These are phyloP conservation scores for Saposhnikovia divaricata DNA, from an alignment of 129 eudicot genomes.

Conservation along the genomic window DNA sequence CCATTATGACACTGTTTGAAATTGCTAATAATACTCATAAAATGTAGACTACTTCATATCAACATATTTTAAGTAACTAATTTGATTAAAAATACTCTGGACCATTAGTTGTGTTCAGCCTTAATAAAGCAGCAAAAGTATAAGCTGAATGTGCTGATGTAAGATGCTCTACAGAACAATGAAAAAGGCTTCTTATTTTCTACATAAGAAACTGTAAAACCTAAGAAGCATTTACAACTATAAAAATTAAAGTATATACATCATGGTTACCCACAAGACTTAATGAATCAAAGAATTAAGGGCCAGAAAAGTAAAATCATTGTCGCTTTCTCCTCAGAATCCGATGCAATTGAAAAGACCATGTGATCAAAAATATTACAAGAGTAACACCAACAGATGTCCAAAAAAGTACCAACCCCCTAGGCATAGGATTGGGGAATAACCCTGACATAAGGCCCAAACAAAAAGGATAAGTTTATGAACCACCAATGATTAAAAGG, in stretches of 20 bases:
- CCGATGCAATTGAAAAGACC: slow-evolving; percentile 68
- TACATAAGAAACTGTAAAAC: slow-evolving; percentile 11
- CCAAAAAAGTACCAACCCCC: slow-evolving; percentile 77
- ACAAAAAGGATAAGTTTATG: background rate
- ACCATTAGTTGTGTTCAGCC: background rate
- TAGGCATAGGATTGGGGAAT: slow-evolving; percentile 77
- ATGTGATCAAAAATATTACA: slow-evolving; percentile 38
- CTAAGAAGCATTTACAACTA: slow-evolving; percentile 39
- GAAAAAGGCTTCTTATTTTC: slow-evolving; percentile 21
- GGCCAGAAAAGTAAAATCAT: slow-evolving; percentile 25
- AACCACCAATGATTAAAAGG: background rate
- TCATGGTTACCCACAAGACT: slow-evolving; percentile 13
- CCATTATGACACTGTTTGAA: background rate
- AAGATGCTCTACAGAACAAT: background rate
- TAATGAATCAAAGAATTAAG: slow-evolving; percentile 37
- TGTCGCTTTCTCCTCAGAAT: slow-evolving; percentile 40
- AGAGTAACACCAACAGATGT: slow-evolving; percentile 38
- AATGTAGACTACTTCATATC: background rate
- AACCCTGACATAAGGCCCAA: slow-evolving; percentile 44
- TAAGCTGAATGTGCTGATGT: background rate
- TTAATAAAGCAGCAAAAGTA: background rate
- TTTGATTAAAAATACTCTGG: background rate
- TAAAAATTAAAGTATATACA: slow-evolving; percentile 41
- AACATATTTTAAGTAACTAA: background rate
- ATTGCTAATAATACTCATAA: background rate